A percentile compares a stretch with the other conserved stretches of the same genome.
These are phyloP conservation scores for Coemansia umbellata DNA, from an alignment of 192 early-diverging fungal genomes.

Conservation along the genomic window DNA sequence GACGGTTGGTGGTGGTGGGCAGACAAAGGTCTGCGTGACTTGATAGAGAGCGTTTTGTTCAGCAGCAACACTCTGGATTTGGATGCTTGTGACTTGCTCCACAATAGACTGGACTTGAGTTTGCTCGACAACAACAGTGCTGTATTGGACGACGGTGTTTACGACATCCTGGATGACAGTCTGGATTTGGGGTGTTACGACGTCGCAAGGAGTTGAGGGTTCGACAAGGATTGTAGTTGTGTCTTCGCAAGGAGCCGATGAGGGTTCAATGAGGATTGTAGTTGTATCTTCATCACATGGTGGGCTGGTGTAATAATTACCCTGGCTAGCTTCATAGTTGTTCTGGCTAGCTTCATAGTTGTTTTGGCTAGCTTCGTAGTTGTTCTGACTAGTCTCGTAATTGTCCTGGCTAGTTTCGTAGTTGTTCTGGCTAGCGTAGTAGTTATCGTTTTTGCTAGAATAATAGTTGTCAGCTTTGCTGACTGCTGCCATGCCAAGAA, in stretches of 20 bases:
- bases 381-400: background rate
- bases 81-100: constrained; percentile 37
- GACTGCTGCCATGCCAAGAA: constrained; percentile 29
- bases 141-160: constrained; percentile 36
- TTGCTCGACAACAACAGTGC: constrained; percentile 37
- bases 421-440: background rate
- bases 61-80: constrained; percentile 36
- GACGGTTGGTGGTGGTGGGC: constrained; percentile 35
- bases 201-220: constrained; percentile 18
- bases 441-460: background rate
- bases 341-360: background rate
- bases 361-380: constrained; percentile 1
- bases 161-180: constrained; percentile 36
- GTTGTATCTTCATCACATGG: constrained; percentile 17
- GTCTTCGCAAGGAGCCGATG: constrained; percentile 4
- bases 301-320: background rate
- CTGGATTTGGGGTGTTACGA: constrained; percentile 30
- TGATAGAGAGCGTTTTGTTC: constrained; percentile 40
- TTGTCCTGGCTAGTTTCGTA: constrained; percentile 3
- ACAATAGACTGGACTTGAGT: constrained; percentile 27
- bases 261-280: constrained; percentile 21
- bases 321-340: background rate
- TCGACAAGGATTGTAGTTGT: constrained; percentile 27
- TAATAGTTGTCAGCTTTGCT: constrained; percentile 3
- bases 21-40: constrained; percentile 45